phyloP scores from a whole-genome alignment of 805 yeast genomes.

The Cyberlindnera nakhonratchasimensis region DNA sequence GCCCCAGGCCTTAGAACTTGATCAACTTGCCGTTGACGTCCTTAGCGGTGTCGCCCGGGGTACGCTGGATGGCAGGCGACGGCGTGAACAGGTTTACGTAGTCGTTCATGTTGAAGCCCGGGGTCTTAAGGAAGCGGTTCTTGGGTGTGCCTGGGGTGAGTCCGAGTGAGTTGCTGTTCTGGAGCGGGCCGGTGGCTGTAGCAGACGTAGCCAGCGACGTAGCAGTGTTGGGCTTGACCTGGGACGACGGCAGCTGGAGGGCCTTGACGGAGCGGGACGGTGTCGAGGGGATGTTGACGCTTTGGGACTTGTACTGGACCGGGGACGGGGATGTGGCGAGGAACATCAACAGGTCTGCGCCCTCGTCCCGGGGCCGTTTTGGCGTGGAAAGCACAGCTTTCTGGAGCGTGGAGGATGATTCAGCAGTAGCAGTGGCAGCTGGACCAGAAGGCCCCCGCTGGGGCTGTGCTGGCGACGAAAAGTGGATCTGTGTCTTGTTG shows the following conservation, averaged over 20 bases:
- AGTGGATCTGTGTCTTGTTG: conserved; percentile 25
- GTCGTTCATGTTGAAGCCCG: conserved; percentile 79
- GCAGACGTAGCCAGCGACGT: too few relatives aligned
- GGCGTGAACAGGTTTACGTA: conserved; percentile 79
- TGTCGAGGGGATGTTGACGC: conserved; percentile 21
- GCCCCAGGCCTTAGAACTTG: conserved; percentile 14
- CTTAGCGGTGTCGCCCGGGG: conserved; percentile 33
- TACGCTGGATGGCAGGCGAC: conserved; percentile 44
- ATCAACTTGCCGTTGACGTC: conserved; percentile 28
- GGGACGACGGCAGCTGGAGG: conserved; percentile 17
- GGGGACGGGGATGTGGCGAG: conserved; percentile 83
- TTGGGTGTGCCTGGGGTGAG: conserved; percentile 29
- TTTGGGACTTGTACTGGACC: conserved; percentile 21
- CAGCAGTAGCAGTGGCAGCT: too few relatives aligned
- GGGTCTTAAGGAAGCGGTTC: conserved; percentile 40
- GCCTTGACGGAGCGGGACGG: conserved; percentile 20
- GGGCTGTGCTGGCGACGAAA: conserved; percentile 22
- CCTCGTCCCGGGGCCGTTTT: conserved; percentile 45
- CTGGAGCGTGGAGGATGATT: conserved; percentile 7
- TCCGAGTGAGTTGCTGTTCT: conserved; percentile 14
- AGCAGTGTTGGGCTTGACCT: conserved; percentile 3
- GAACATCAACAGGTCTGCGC: conserved; percentile 78
- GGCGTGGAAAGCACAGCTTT: conserved; percentile 24
- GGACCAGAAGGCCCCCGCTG: too few relatives aligned
- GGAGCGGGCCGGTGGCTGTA: too few relatives aligned